Base-by-base conservation (phyloP, 306 rosid genomes). In the Gleditsia sinensis region DNA sequence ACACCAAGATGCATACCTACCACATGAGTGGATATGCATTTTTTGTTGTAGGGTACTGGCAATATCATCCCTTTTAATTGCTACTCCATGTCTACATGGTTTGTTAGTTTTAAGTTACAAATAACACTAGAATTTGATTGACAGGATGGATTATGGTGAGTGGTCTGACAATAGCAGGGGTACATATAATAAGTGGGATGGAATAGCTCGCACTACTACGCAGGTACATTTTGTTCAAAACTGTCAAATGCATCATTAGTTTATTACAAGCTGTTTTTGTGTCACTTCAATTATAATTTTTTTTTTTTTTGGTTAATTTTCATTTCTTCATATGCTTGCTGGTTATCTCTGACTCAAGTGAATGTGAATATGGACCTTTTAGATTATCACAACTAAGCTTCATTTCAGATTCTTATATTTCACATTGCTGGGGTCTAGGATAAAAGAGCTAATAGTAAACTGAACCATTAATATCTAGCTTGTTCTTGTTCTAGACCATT, bases 101-200 rank as follows among this genome's bases (percentile, higher is more conserved):
- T 28, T 30, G 34, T 6, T 46, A 42, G 17, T 16, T 58, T 51
- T 51, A 21, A n/a, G 49, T 43, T 37, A 67, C 53, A 36, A 17
- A 21, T 69, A 20, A 81, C 37, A 36, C 33, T 14, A 51, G 36
- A 50, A 45, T 80, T 27, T 42, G 74, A 80, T 80, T 57, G 57
- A 62, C 86, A 94, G 98, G 86, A 94, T 94, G 98, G 98, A 94
- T 82, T 94, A 79, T 16, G 98, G 98, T 28, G 98, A 94, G 56
- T 94, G 98, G 98, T 77, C 94, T 8, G 92, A 94, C 53, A 91
- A 84, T 74, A 94, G 98, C 80, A 83, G 97, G 77, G 98, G 98
- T 32, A 94, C 98, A 17, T 94, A 94, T 72, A 94, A 94, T 58
- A 94, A 94, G 79, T 94, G 98, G 98, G 98, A 94, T 64, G 98